Base-by-base conservation (phyloP, 2,329 filamentous ascomycete genomes). In the Sarocladiaceae sp. region DNA sequence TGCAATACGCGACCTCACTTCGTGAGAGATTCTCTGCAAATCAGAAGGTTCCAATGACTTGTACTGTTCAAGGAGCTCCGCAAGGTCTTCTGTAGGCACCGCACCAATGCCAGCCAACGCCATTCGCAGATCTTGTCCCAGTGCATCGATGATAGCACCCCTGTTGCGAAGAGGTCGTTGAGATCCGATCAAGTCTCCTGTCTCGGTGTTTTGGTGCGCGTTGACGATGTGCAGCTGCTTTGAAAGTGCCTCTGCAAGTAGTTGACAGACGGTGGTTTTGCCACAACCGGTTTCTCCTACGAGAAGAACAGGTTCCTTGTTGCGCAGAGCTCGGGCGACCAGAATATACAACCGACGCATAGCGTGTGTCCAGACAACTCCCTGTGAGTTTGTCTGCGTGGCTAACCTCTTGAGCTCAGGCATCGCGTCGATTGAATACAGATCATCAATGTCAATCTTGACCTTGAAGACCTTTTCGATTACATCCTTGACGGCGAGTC, bases 231-330 rank as follows among this genome's bases (percentile, higher is more conserved):
- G 82, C 31, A 99, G 69, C 50, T 86, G 72, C 55, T 84, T 88
- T 13, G 73, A 70, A 50, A 88, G 75, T 3, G 87, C 84, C 56
- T 95, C 85, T 3, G 93, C 89, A 44, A 97, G 75, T 58, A 95
- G 76, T 61, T 99, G 93, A 53, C 88, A 94, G 6, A 98, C 86
- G 2, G 91, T 96, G 0, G 93, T 99, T 68, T 99, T 99, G 48
- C 94, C 93, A 57, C 91, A 97, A 5, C 93, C 93, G 15, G 93
- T 99, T 61, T 98, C 94, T 49, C 93, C 93, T 11, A 99, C 88
- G 4, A 99, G 73, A 16, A 99, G 73, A 3, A 98, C 88, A 1
- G 93, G 93, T 61, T 99, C 93, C 49, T 94, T 89, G 58, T 96
- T 93, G 20, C 78, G 77, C 47, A 98, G 70, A 1, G 93, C 93